Evolutionary conservation across 2,329 filamentous ascomycete genomes (phyloP).

Genomic region (Neurospora sp.): DNA sequence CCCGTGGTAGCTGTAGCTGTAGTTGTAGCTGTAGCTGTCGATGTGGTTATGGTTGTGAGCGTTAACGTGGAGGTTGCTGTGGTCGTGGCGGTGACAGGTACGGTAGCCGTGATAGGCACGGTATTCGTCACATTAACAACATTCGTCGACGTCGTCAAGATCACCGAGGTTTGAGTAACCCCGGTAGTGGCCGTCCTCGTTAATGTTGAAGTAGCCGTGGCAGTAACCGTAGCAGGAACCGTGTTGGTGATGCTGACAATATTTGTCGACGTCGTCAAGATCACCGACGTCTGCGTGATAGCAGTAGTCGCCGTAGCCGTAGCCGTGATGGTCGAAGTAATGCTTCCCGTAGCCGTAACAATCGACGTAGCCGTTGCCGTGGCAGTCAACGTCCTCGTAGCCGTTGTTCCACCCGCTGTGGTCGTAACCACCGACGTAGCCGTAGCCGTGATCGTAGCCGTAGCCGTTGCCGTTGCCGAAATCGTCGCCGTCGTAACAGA

Average conservation of each 20-base stretch:
- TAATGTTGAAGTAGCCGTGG: background rate
- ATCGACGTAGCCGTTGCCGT: too few relatives aligned
- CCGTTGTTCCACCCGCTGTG: background rate
- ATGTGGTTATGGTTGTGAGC: background rate
- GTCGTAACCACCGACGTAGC: background rate
- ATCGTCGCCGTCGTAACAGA: background rate
- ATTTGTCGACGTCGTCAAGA: too few relatives aligned
- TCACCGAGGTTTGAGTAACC: background rate
- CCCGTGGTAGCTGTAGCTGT: slow-evolving; percentile 1
- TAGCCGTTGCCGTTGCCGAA: background rate
- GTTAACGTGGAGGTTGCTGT: background rate
- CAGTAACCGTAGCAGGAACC: too few relatives aligned
- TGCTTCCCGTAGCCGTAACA: too few relatives aligned
- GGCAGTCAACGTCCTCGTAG: background rate
- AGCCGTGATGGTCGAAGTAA: too few relatives aligned
- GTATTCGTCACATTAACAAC: background rate
- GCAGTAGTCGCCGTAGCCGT: too few relatives aligned
- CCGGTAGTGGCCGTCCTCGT: background rate
- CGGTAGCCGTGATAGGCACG: background rate
- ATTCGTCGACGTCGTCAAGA: background rate
- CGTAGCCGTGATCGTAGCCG: background rate
- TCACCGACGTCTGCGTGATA: too few relatives aligned
- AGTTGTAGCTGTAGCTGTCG: slow-evolving; percentile 1
- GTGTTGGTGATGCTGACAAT: too few relatives aligned
- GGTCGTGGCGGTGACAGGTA: background rate